A percentile compares a stretch with the other conserved stretches of the same genome.
phyloP scores from a whole-genome alignment of 78 protist genomes.

The Chrysochromulina tobinii region DNA sequence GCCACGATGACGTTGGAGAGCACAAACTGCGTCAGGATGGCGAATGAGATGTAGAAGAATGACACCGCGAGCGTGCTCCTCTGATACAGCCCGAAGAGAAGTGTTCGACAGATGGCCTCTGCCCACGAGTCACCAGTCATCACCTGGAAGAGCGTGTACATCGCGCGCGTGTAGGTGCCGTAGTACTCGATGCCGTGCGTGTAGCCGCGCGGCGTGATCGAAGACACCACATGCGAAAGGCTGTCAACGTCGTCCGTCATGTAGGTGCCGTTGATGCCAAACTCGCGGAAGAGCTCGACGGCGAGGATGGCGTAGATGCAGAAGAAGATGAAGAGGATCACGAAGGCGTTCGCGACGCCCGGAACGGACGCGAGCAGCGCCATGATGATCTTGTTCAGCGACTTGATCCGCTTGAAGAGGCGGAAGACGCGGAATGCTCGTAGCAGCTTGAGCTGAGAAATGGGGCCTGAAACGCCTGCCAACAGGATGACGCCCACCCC shows the following conservation, averaged over 20 bases:
- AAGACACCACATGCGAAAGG: no score
- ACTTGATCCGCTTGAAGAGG: not conserved
- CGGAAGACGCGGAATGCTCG: slow-evolving; percentile 4
- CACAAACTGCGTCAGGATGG: not conserved
- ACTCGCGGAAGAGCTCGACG: not conserved
- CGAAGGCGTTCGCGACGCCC: not conserved
- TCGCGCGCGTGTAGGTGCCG: not conserved
- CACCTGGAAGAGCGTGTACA: not conserved
- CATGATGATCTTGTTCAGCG: not conserved
- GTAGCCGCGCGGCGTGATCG: no score
- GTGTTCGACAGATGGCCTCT: not conserved
- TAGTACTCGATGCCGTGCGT: not conserved
- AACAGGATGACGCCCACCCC: not conserved
- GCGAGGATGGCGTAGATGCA: not conserved
- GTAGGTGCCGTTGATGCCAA: not conserved
- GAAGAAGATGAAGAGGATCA: not conserved
- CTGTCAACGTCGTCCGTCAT: not conserved
- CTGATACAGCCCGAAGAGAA: no score
- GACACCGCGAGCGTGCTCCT: no score
- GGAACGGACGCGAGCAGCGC: not conserved
- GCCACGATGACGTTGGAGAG: not conserved
- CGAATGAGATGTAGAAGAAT: no score
- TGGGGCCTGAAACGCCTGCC: no score
- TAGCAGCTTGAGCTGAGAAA: not conserved
- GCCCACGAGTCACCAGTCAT: not conserved